A percentile compares a stretch with the other conserved stretches of the same genome.
These are phyloP conservation scores for Capronia americana DNA, from an alignment of 2,329 filamentous ascomycete genomes.

Conservation along the genomic window DNA sequence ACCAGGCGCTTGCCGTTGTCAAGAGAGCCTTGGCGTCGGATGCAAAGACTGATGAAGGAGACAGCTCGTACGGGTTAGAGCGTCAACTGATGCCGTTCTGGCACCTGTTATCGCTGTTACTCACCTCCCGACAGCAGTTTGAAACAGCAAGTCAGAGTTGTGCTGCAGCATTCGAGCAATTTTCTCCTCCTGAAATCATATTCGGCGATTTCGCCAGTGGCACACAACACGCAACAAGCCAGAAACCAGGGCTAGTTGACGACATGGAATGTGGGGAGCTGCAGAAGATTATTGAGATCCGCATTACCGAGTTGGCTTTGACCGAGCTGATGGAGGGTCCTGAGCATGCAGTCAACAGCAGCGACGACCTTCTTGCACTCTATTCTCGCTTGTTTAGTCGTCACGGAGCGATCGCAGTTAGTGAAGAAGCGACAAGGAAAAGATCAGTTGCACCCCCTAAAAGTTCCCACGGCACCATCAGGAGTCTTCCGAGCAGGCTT, in stretches of 20 bases:
- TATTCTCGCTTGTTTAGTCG: slow-evolving; percentile 82
- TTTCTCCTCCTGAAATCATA: slow-evolving; percentile 72
- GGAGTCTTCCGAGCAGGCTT: slow-evolving; percentile 75
- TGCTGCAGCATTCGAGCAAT: slow-evolving; percentile 89
- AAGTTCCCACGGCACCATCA: slow-evolving; percentile 72
- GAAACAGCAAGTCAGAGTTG: slow-evolving; percentile 80
- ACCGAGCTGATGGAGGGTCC: slow-evolving; percentile 83
- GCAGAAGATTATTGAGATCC: slow-evolving; percentile 86
- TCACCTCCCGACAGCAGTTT: slow-evolving; percentile 87
- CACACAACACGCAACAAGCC: slow-evolving; percentile 21
- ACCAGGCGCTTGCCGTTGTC: slow-evolving; percentile 79
- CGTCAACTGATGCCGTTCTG: slow-evolving; percentile 76
- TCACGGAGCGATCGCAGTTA: slow-evolving; percentile 51
- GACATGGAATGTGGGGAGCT: slow-evolving; percentile 85
- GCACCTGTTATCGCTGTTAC: slow-evolving; percentile 85
- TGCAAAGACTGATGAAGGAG: slow-evolving; percentile 45
- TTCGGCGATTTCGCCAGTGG: slow-evolving; percentile 63
- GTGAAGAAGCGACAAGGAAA: slow-evolving; percentile 47
- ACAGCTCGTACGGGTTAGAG: slow-evolving; percentile 32
- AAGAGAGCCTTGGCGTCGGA: slow-evolving; percentile 74
- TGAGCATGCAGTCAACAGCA: slow-evolving; percentile 84
- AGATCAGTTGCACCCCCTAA: slow-evolving; percentile 65
- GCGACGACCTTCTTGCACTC: slow-evolving; percentile 80
- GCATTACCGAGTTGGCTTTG: slow-evolving; percentile 90
- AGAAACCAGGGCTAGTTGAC: slow-evolving; percentile 65